phyloP scores from a whole-genome alignment of 2,329 filamentous ascomycete genomes.

The Aspergillus awamori region DNA sequence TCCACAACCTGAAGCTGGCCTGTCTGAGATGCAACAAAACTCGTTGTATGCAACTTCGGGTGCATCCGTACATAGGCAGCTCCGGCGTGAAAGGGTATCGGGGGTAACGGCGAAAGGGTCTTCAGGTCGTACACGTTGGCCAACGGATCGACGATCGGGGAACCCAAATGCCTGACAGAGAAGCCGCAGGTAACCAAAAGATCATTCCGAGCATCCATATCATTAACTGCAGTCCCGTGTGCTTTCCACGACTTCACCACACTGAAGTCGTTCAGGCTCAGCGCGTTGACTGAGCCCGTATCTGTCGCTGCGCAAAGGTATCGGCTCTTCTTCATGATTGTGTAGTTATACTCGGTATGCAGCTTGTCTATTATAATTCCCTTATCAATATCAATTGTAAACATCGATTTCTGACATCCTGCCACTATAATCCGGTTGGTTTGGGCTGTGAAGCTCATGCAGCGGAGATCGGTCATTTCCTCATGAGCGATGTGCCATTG shows the following conservation, averaged over 20 bases:
- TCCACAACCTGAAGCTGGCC: conserved; percentile 96
- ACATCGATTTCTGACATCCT: conserved; percentile 83
- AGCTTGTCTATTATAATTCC: conserved; percentile 73
- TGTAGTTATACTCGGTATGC: conserved; percentile 75
- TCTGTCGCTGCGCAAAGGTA: conserved; percentile 91
- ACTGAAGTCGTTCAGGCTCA: conserved; percentile 76
- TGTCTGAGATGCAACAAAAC: conserved; percentile 86
- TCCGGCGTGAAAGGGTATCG: conserved; percentile 88
- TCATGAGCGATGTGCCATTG: conserved; percentile 84
- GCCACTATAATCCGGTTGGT: conserved; percentile 84
- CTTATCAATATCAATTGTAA: conserved; percentile 72
- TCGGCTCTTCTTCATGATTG: conserved; percentile 83
- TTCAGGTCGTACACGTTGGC: conserved; percentile 96
- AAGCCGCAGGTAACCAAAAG: conserved; percentile 95
- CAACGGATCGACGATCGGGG: conserved; percentile 84
- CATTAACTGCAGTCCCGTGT: conserved; percentile 84
- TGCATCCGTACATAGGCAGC: conserved; percentile 97
- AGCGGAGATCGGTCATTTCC: conserved; percentile 83
- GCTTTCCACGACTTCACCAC: conserved; percentile 88
- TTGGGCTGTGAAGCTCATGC: conserved; percentile 94
- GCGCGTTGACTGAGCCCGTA: conserved; percentile 78
- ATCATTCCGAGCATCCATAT: conserved; percentile 96
- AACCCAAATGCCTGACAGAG: conserved; percentile 76
- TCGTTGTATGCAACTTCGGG: conserved; percentile 90
- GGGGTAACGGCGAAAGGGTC: conserved; percentile 81